Evolutionary conservation across 495 filamentous ascomycete species (phyloP), one percentile per base, ranked within the genome.

Genomic region (Hypoxylon subgilvum): DNA sequence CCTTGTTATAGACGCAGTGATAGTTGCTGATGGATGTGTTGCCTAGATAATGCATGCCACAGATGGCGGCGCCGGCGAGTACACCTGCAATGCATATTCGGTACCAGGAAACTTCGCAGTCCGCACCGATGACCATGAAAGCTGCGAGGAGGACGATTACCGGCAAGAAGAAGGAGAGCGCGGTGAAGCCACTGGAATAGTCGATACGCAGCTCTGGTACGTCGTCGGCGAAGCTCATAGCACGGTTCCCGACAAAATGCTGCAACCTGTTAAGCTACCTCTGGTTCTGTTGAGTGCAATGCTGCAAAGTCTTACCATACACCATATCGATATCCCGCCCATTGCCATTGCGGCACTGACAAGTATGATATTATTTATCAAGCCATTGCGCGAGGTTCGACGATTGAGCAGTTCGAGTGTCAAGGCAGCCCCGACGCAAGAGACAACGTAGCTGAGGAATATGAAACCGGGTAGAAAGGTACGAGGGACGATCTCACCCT

Each of bases 1-100:
- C 70, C 8, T 71, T 58, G 6, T 59, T 25, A 55, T 93, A 92
- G 8, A 65, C 57, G 61, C 86, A 83, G 5, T 62, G 59, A 65
- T 96, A 96, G 69, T 96, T 94, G 10, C 77, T 74, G 60, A 94
- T 92, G 27, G 91, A 89, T 9, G 87, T 79, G 65, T 95, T 89
- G 19, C 90, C 90, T 36, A 95, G 74, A 61, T 96, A 96, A 68
- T 96, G 90, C 92, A 96, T 96, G 3, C 87, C 92, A 48, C 87
- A 88, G 46, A 95, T 86, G 14, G 88, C 83, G 2, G 82, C 72
- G 5, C 92, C 92, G 0, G 87, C 85, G 34, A 91, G 71, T 3
- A 82, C 52, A 0, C 91, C 90, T 19, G 86, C 86, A 0, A 80
- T 56, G n/a, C 74, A 36, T 12, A 89, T 80, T 8, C 85, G 82